Evolutionary conservation across 2,329 filamentous ascomycete species (phyloP).

Genomic region (Thelonectria discophora): DNA sequence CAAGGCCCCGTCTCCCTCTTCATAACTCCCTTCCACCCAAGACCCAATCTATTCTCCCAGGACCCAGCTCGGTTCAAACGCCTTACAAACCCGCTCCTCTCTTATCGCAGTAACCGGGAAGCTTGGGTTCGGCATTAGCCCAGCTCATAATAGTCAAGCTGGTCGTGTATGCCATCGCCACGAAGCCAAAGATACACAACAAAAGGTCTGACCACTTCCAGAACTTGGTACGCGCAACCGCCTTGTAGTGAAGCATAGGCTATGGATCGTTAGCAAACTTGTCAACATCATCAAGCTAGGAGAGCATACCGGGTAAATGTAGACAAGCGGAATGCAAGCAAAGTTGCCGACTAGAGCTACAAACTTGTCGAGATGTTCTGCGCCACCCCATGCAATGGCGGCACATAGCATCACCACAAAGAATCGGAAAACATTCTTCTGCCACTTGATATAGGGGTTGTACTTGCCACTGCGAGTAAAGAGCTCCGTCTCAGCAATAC

Average conservation of each 20-base stretch:
- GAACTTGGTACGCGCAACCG: slow-evolving; percentile 73
- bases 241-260: slow-evolving; percentile 90
- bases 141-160: slow-evolving; percentile 86
- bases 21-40: slow-evolving; percentile 8
- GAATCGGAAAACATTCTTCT: slow-evolving; percentile 98
- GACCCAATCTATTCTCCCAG: slow-evolving; percentile 8
- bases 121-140: slow-evolving; percentile 66
- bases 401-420: slow-evolving; percentile 89
- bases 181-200: slow-evolving; percentile 82
- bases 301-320: slow-evolving; percentile 90
- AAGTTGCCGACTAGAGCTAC: slow-evolving; percentile 96
- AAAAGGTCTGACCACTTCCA: slow-evolving; percentile 77
- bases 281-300: neutral
- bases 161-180: slow-evolving; percentile 94
- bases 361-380: slow-evolving; percentile 95
- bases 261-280: slow-evolving; percentile 54
- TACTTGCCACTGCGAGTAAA: slow-evolving; percentile 97
- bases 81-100: slow-evolving; percentile 37
- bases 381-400: slow-evolving; percentile 88
- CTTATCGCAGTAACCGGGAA: slow-evolving; percentile 65
- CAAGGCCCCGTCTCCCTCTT: slow-evolving; percentile 5
- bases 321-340: slow-evolving; percentile 95
- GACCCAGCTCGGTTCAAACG: neutral
- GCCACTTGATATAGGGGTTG: slow-evolving; percentile 98
- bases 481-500: slow-evolving; percentile 92